Evolutionary conservation across 345 rosid genomes (phyloP).

Genomic region (Pistacia vera): DNA sequence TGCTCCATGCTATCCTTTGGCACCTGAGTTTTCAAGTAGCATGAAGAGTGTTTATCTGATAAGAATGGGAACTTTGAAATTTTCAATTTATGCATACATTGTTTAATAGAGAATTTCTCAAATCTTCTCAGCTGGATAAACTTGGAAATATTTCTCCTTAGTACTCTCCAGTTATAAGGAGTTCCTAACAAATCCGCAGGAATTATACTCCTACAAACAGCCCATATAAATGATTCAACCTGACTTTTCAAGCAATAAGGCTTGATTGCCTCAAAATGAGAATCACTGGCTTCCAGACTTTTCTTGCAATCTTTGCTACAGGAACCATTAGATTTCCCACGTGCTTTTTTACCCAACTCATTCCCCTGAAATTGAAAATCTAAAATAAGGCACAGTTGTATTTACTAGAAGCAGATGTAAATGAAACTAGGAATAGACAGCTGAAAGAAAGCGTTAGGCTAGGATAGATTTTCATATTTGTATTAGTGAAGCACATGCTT

Average conservation of each 20-base stretch:
- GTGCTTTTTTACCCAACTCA: constrained; percentile 17
- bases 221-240: constrained; percentile 85
- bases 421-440: constrained; percentile 2
- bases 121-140: constrained; percentile 64
- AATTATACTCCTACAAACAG: constrained; percentile 62
- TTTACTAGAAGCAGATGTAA: constrained; percentile 1
- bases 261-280: constrained; percentile 31
- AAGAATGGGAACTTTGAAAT: constrained; percentile 51
- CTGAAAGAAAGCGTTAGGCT: not conserved
- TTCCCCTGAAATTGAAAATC: constrained; percentile 37
- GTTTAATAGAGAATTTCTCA: constrained; percentile 58
- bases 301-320: constrained; percentile 14
- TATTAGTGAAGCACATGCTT: no score
- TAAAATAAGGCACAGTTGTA: not conserved
- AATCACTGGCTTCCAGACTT: constrained; percentile 19
- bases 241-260: constrained; percentile 55
- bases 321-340: constrained; percentile 22
- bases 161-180: constrained; percentile 62
- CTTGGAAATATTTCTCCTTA: constrained; percentile 60
- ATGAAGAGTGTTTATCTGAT: constrained; percentile 35
- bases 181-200: constrained; percentile 76
- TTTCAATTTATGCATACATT: constrained; percentile 61
- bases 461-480: not conserved
- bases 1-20: constrained; percentile 19
- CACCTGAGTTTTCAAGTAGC: constrained; percentile 30